Evolutionary conservation across 2,329 filamentous ascomycete genomes (phyloP).

Genomic region (Alternaria gansuensis): DNA sequence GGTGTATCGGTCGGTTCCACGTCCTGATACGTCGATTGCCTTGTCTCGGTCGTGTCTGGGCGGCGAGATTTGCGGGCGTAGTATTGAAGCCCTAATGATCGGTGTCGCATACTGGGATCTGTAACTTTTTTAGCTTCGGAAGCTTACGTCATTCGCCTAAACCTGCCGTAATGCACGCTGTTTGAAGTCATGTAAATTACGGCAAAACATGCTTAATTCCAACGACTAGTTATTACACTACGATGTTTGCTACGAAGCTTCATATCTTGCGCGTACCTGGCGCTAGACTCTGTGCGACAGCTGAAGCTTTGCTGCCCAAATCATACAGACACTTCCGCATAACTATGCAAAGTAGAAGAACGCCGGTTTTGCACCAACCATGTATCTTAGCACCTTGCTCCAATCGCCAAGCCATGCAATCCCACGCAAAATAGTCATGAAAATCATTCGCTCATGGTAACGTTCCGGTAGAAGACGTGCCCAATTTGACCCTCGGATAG

Average conservation of each 20-base stretch:
- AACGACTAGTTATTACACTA: conserved; percentile 44
- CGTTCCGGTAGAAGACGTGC: conserved; percentile 37
- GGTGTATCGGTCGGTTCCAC: not conserved
- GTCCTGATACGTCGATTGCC: not conserved
- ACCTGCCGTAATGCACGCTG: conserved; percentile 22
- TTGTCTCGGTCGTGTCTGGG: conserved; percentile 9
- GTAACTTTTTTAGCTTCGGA: conserved; percentile 40
- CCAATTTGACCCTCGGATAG: conserved; percentile 27
- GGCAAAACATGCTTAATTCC: conserved; percentile 17
- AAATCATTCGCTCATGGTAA: conserved; percentile 51
- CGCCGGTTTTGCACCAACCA: conserved; percentile 42
- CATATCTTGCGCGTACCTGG: conserved; percentile 17
- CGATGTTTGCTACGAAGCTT: conserved; percentile 37
- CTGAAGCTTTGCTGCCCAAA: conserved; percentile 22
- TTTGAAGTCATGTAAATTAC: conserved; percentile 8
- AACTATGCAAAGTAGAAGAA: conserved; percentile 36
- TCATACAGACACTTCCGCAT: conserved; percentile 22
- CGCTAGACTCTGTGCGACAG: conserved; percentile 25
- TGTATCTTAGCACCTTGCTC: conserved; percentile 43
- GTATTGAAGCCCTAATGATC: conserved; percentile 3
- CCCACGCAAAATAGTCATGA: conserved; percentile 47
- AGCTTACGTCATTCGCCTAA: conserved; percentile 35
- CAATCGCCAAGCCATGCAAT: conserved; percentile 52
- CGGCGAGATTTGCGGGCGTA: conserved; percentile 8
- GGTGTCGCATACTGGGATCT: conserved; percentile 21